Evolutionary conservation across 495 filamentous ascomycete genomes (phyloP), one percentile per base, ranked within the genome.

Genomic region (Penicillium macrosclerotiorum): DNA sequence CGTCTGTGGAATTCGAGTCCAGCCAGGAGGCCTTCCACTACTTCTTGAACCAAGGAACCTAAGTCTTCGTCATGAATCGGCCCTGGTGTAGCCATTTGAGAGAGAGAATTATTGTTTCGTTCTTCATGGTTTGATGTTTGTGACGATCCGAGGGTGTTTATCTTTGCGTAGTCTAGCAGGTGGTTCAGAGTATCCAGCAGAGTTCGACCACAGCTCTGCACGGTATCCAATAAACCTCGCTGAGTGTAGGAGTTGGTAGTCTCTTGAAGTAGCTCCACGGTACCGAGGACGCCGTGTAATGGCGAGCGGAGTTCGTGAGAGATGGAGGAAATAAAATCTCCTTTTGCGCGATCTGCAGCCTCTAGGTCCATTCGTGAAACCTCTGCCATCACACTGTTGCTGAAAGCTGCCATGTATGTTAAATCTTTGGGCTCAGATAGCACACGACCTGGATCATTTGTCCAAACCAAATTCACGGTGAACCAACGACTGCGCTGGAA

Each of bases 271-370:
- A 90, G 74, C 59, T 90, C 85, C 3, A 77, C 75, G 33, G 75
- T 81, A 0, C 78, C 81, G 0, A 88, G 56, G 25, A 87, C 80
- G 4, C 85, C 85, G 48, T 88, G 83, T 12, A 90, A 56, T 0
- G 86, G 86, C 2, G 77, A 83, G 5, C 86, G 75, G 8, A 89
- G 65, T 52, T 90, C 86, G 51, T 90, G 86, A 8, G 81, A 85
- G 6, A 90, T 83, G 8, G 77, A 83, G 0, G 80, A 83, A 32
- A 90, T 85, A 49, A 89, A 85, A 41, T 85, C 84, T 1, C 77
- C 73, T 55, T 90, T 90, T 38, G 68, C 66, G 2, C 59, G 57
- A 31, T 71, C 68, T 8, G 66, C 66, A 1, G 64, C 59, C 34
- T 68, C 57, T 4, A 67, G 47, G 32, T 67, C 64, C 32, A 87